A percentile compares a stretch with the other conserved stretches of the same genome.
phyloP scores from a whole-genome alignment of 129 eudicot species.

The Escallonia rubra region DNA sequence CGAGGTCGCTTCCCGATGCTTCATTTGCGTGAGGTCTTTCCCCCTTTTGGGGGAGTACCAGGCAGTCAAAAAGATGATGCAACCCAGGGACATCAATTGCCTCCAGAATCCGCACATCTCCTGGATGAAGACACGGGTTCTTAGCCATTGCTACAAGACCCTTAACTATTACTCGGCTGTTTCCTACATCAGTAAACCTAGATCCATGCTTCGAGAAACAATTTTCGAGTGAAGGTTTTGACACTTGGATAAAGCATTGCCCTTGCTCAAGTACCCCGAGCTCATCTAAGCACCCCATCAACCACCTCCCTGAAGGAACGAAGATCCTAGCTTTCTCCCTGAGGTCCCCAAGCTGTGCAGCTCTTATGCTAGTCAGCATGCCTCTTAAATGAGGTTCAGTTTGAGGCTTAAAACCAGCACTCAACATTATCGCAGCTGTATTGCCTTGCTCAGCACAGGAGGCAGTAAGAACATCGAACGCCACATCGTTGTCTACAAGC shows the following conservation, averaged over 20 bases:
- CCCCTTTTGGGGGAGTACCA: conserved; percentile 74
- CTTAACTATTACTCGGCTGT: conserved; percentile 35
- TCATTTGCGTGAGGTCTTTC: conserved; percentile 70
- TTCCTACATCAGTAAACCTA: conserved; percentile 29
- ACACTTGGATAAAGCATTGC: conserved; percentile 59
- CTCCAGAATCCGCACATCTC: conserved; percentile 62
- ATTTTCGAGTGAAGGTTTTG: conserved; percentile 41
- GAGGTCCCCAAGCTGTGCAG: conserved; percentile 60
- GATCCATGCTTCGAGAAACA: conserved; percentile 63
- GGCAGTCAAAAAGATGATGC: conserved; percentile 60
- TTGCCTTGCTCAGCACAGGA: conserved; percentile 58
- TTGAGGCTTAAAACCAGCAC: conserved; percentile 62
- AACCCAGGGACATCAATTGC: conserved; percentile 59
- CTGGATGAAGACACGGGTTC: conserved; percentile 82
- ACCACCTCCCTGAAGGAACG: conserved; percentile 61
- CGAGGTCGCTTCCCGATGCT: conserved; percentile 77
- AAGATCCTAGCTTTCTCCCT: conserved; percentile 63
- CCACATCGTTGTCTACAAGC: conserved; percentile 42
- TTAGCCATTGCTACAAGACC: conserved; percentile 62
- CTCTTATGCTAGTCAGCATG: conserved; percentile 57
- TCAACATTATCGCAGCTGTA: conserved; percentile 64
- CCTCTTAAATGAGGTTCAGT: conserved; percentile 59
- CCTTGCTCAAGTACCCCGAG: conserved; percentile 52
- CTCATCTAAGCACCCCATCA: conserved; percentile 76
- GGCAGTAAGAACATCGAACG: conserved; percentile 49